These are phyloP conservation scores for Tetrapyrgos nigripes DNA, from an alignment of 1,284 basidiomycete species.

Conservation along the genomic window DNA sequence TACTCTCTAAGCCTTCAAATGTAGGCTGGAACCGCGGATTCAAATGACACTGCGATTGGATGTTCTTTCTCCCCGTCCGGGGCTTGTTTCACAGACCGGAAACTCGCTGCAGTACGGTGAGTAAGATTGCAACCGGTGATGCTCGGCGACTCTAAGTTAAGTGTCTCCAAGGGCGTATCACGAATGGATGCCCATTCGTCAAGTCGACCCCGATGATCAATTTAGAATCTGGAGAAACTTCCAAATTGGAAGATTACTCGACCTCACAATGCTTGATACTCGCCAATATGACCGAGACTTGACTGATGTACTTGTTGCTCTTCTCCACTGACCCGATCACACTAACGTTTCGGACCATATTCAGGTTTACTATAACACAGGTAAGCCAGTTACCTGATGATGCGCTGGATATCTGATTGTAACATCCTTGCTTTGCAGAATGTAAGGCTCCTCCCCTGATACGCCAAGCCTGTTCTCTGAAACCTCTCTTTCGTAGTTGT, in stretches of 20 bases:
- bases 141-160: background rate
- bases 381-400: conserved; percentile 26
- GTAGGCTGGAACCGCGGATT: conserved; percentile 59
- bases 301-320: conserved; percentile 56
- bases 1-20: background rate
- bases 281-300: conserved; percentile 68
- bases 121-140: background rate
- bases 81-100: conserved; percentile 68
- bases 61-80: conserved; percentile 62
- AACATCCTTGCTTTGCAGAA: conserved; percentile 24
- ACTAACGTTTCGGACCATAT: background rate
- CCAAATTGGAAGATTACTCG: conserved; percentile 66
- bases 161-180: conserved; percentile 53
- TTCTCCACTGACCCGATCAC: background rate
- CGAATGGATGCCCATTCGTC: conserved; percentile 75
- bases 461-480: background rate
- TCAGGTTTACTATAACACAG: conserved; percentile 64
- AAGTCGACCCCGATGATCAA: conserved; percentile 65
- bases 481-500: conserved; percentile 38
- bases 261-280: conserved; percentile 70
- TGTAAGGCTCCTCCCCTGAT: too few species aligned
- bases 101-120: conserved; percentile 59
- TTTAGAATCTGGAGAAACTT: conserved; percentile 74
- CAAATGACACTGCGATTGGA: conserved; percentile 63
- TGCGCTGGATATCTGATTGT: background rate